Evolutionary conservation across 2,329 filamentous ascomycete genomes (phyloP).

Genomic region (Penicillium sp.): DNA sequence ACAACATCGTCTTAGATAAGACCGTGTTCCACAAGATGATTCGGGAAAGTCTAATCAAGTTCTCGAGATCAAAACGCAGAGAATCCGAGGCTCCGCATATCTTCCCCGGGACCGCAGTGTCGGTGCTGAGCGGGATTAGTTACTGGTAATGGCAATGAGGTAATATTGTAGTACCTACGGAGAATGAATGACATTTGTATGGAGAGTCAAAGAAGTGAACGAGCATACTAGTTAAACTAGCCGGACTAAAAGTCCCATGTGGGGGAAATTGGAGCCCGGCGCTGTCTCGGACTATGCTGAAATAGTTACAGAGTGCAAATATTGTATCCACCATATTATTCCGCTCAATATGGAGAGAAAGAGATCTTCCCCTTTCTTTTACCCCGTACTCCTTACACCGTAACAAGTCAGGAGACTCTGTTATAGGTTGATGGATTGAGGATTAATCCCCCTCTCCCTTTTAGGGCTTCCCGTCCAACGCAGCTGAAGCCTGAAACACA

Average conservation of each 20-base stretch:
- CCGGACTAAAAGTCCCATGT: conserved; percentile 5
- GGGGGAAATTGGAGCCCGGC: conserved; percentile 25
- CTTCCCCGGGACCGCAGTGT: conserved; percentile 27
- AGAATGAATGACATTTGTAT: conserved; percentile 8
- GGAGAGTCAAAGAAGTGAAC: neutral
- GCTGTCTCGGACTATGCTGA: conserved; percentile 20
- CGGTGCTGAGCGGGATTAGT: conserved; percentile 25
- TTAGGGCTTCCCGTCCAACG: conserved; percentile 13
- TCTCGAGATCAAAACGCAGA: conserved; percentile 22
- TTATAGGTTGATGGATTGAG: conserved; percentile 1
- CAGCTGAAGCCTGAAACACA: conserved; percentile 28
- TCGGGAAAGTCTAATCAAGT: conserved; percentile 14
- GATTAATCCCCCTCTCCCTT: conserved; percentile 1
- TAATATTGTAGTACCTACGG: too few species aligned
- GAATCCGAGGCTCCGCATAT: conserved; percentile 28
- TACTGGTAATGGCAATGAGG: conserved; percentile 13
- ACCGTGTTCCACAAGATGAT: conserved; percentile 18
- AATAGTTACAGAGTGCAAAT: conserved; percentile 11
- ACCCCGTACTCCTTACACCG: neutral
- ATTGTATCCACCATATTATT: neutral
- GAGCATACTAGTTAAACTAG: neutral
- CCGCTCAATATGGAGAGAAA: neutral
- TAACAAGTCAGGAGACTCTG: neutral
- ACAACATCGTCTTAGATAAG: conserved; percentile 3
- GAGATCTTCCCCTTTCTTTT: conserved; percentile 1